Conservation (phyloP, 108 stramenopile genomes). For the Epithemia pelagica region DNA sequence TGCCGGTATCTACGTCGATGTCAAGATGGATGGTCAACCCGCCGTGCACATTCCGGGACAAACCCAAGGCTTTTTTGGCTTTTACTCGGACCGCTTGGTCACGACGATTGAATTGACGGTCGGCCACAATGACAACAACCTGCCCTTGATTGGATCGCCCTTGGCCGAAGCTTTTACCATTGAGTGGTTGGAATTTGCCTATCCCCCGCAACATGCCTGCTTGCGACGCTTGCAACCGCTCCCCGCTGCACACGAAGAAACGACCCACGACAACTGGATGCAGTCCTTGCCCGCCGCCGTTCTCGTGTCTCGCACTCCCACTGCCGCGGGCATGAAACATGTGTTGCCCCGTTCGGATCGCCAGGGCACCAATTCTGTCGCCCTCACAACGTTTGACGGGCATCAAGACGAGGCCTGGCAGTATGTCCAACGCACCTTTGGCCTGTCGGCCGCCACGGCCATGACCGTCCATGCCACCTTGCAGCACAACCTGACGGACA, state of each 20-base stretch:
- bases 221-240: constrained; percentile 19
- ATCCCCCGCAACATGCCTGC: neutral
- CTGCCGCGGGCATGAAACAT: constrained; percentile 76
- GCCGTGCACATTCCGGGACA: neutral
- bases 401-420: neutral
- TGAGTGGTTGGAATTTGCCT: neutral
- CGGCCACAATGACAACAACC: neutral
- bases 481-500: constrained; percentile 37
- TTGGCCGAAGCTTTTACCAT: neutral
- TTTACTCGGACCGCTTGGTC: neutral
- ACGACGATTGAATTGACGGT: neutral
- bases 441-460: neutral
- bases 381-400: neutral
- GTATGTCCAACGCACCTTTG: neutral
- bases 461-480: neutral
- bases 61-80: neutral
- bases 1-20: neutral
- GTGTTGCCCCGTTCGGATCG: constrained; percentile 12
- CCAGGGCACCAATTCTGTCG: neutral
- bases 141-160: too few species aligned
- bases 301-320: constrained; percentile 60
- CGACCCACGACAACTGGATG: neutral
- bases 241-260: neutral
- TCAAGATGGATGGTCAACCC: neutral
- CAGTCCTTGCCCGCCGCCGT: constrained; percentile 8